Conservation (phyloP, 1,284 basidiomycete species). For the Wallemia hederae region DNA sequence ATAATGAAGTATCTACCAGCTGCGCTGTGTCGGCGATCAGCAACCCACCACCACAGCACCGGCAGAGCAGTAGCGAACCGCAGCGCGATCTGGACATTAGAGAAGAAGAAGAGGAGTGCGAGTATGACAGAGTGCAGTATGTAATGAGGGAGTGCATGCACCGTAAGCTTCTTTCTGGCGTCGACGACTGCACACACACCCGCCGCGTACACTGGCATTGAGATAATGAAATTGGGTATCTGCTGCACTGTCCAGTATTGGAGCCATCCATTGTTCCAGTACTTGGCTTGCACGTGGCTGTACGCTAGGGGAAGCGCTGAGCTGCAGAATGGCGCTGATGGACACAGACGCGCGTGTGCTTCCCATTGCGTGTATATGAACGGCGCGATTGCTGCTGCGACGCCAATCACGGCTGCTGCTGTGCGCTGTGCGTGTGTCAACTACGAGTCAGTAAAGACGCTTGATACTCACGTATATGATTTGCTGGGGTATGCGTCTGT, state of each 20-base stretch:
- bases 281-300: background rate
- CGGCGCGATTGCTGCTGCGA: background rate
- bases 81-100: background rate
- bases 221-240: background rate
- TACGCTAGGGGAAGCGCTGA: background rate
- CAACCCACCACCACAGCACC: background rate
- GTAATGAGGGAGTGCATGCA: background rate
- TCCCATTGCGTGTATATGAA: background rate
- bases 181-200: too few species aligned
- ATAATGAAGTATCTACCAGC: background rate
- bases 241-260: background rate
- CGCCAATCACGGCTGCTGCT: background rate
- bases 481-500: background rate
- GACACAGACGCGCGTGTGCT: background rate
- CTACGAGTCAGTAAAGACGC: too few species aligned
- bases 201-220: background rate
- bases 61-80: background rate
- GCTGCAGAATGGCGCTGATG: background rate
- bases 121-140: background rate
- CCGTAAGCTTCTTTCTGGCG: background rate
- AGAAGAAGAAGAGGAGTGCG: background rate
- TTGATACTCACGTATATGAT: background rate
- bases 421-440: background rate
- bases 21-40: background rate
- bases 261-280: background rate